A percentile compares a stretch with the other conserved stretches of the same genome.
Evolutionary conservation across 768 basidiomycete genomes (phyloP).

Genomic region (Tricholoma sp.): DNA sequence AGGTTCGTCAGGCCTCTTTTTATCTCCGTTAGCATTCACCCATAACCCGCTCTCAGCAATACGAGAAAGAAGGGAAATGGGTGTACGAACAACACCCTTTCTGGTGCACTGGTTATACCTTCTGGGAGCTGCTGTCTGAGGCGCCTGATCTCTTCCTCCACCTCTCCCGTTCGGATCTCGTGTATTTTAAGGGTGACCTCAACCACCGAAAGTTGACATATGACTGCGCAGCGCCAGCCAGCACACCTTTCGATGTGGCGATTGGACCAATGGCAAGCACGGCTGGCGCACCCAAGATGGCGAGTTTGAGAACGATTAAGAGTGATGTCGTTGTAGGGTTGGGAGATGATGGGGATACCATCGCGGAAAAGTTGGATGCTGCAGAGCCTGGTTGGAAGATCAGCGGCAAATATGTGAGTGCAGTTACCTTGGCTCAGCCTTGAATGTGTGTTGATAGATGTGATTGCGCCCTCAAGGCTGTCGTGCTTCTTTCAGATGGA

Average conservation of each 20-base stretch:
- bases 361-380: slow-evolving; percentile 77
- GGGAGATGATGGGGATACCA: slow-evolving; percentile 58
- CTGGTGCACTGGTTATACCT: slow-evolving; percentile 97
- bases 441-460: neutral
- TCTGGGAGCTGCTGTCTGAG: slow-evolving; percentile 80
- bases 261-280: slow-evolving; percentile 91
- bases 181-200: slow-evolving; percentile 91
- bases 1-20: slow-evolving; percentile 43
- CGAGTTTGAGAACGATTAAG: slow-evolving; percentile 88
- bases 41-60: slow-evolving; percentile 48
- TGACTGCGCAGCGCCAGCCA: slow-evolving; percentile 80
- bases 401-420: slow-evolving; percentile 89
- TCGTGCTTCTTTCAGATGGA: slow-evolving; percentile 82
- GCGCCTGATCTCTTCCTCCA: slow-evolving; percentile 91
- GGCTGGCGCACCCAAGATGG: slow-evolving; percentile 82
- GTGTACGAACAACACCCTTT: slow-evolving; percentile 92
- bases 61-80: slow-evolving; percentile 90
- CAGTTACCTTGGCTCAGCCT: neutral
- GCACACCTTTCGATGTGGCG: slow-evolving; percentile 84
- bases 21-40: neutral
- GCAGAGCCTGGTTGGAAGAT: slow-evolving; percentile 95
- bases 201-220: slow-evolving; percentile 91
- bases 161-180: slow-evolving; percentile 84
- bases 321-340: slow-evolving; percentile 92
- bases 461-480: slow-evolving; percentile 47